Evolutionary conservation across 2,329 filamentous ascomycete species (phyloP), one percentile per base, ranked within the genome.

Genomic region (Claviceps sorghi): DNA sequence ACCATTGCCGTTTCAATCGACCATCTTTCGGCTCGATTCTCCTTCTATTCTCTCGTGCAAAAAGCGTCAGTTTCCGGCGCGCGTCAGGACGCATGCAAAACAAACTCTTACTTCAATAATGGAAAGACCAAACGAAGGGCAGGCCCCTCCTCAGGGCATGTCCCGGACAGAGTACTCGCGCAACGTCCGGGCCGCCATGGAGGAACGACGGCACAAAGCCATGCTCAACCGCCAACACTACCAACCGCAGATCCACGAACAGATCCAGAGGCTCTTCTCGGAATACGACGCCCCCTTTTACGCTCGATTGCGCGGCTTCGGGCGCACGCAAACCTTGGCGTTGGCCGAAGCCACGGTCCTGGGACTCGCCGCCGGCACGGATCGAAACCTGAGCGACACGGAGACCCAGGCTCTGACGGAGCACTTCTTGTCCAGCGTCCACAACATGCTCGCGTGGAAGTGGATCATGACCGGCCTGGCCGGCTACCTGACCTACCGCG

Each of bases 391-490:
- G 15, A 64, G 61, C 40, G 66, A 71, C 49, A 54, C 58, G n/a
- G 68, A 71, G 56, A 62, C 65, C 11, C 62, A 63, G 41, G 66
- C 64, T 29, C 57, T 72, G 41, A 59, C 63, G 15, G 65, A 67
- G 53, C 61, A 68, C 54, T 62, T 62, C 26, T 53, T 65, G 46
- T 58, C 58, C 30, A 62, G 61, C 50, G 59, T 68, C 22, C 59
- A 63, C 45, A 65, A 60, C 38, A 65, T 64, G n/a, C 52, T 63
- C 7, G 53, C 61, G 13, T 65, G 62, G 57, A 59, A 61, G 50
- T 56, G 60, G 53, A 60, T 64, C 19, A 55, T 64, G 22, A 54
- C 60, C 0, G 58, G 53, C 19, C 15, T 63, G 1, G 61, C 66
- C 6, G 53, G 50, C 2, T 57, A 53, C 45, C 32, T 65, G 49